Percentiles rank a stretch among this genome's conserved stretches.
These are phyloP conservation scores for Smittium culicis DNA, from an alignment of 371 early-diverging fungal genomes.

Conservation along the genomic window DNA sequence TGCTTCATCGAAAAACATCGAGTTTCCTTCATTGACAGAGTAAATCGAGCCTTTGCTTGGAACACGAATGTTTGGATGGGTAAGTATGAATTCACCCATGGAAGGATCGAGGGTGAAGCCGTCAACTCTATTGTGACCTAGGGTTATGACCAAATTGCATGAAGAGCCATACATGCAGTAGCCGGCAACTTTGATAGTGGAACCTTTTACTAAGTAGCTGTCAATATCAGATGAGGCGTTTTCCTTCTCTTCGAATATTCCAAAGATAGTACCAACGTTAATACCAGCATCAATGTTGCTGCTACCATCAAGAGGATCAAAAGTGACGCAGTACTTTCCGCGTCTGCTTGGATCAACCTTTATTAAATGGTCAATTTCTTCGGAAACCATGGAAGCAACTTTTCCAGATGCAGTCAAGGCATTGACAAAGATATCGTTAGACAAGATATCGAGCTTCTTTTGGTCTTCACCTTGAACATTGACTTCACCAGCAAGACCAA, in stretches of 20 bases:
- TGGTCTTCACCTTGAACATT: constrained; percentile 93
- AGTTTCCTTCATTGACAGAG: constrained; percentile 96
- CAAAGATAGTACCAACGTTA: constrained; percentile 95
- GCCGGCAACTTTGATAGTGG: constrained; percentile 84
- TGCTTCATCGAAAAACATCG: constrained; percentile 77
- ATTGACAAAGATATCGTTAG: constrained; percentile 96
- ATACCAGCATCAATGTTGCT: constrained; percentile 98
- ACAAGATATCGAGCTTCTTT: constrained; percentile 91
- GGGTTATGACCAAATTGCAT: constrained; percentile 63
- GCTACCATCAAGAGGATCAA: constrained; percentile 94
- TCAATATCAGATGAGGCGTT: constrained; percentile 36
- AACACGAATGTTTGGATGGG: constrained; percentile 71
- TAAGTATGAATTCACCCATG: constrained; percentile 94
- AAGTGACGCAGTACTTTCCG: constrained; percentile 90
- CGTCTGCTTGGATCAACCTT: constrained; percentile 50
- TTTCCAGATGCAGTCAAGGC: constrained; percentile 81
- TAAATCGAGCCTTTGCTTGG: constrained; percentile 89
- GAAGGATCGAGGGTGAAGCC: constrained; percentile 94
- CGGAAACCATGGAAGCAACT: constrained; percentile 82
- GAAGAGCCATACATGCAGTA: constrained; percentile 96
- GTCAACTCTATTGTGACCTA: constrained; percentile 70
- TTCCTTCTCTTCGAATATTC: constrained; percentile 74
- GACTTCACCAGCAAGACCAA: constrained; percentile 70
- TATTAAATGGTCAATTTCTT: constrained; percentile 89
- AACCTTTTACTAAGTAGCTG: constrained; percentile 78